These are phyloP conservation scores for Moricandia moricandioides DNA, from an alignment of 345 rosid genomes.

Conservation along the genomic window DNA sequence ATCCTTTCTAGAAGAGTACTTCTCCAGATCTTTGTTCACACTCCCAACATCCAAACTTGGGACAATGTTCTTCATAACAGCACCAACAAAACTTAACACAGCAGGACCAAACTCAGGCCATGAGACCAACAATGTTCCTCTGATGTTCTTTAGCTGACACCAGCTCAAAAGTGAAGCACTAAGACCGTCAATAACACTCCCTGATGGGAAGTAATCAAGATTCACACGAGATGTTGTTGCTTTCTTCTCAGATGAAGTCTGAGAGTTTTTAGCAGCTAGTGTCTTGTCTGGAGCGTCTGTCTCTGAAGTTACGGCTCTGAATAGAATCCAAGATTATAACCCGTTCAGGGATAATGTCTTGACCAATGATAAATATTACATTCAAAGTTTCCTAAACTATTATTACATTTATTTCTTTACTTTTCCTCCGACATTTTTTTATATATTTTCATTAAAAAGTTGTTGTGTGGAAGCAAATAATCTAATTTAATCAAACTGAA, in stretches of 20 bases:
- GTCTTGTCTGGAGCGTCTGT: slow-evolving; percentile 75
- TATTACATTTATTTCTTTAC: too few species aligned
- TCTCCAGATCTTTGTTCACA: slow-evolving; percentile 31
- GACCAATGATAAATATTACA: slow-evolving; percentile 41
- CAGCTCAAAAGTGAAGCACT: slow-evolving; percentile 76
- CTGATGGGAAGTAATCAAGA: slow-evolving; percentile 83
- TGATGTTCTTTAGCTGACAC: slow-evolving; percentile 71
- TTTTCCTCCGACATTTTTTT: too few species aligned
- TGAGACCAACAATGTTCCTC: slow-evolving; percentile 62
- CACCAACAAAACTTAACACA: slow-evolving; percentile 45
- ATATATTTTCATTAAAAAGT: too few species aligned
- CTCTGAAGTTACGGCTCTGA: slow-evolving; percentile 75
- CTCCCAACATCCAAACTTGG: slow-evolving; percentile 37
- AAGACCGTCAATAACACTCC: slow-evolving; percentile 80
- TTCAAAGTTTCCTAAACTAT: too few species aligned
- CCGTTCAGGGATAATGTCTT: slow-evolving; percentile 59
- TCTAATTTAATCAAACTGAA: too few species aligned
- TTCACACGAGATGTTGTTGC: slow-evolving; percentile 37
- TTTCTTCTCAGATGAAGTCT: slow-evolving; percentile 65
- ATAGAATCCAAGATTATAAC: slow-evolving; percentile 70
- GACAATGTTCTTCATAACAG: slow-evolving; percentile 49
- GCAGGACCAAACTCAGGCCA: slow-evolving; percentile 77
- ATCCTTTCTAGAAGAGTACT: slow-evolving; percentile 28
- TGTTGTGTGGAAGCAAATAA: background rate
- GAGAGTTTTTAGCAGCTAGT: slow-evolving; percentile 76